Conservation (phyloP, 768 basidiomycete genomes). For the Trametes villosa region DNA sequence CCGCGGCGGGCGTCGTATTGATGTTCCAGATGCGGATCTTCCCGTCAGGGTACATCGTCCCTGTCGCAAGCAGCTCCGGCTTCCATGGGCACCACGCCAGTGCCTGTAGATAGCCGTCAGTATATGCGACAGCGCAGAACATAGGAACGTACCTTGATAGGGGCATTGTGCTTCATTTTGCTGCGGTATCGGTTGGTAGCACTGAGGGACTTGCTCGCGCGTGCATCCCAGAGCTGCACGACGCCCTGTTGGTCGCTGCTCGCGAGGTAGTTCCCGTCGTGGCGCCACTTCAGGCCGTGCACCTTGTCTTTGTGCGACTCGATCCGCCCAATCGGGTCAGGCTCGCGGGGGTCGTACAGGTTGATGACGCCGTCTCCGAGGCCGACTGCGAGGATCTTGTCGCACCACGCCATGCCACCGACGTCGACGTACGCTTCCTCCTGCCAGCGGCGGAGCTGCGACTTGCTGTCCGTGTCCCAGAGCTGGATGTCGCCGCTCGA, state of each 20-base stretch:
- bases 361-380: constrained; percentile 43
- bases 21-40: constrained; percentile 58
- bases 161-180: constrained; percentile 47
- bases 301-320: constrained; percentile 40
- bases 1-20: constrained; percentile 48
- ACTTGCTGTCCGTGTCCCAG: constrained; percentile 50
- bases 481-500: constrained; percentile 54
- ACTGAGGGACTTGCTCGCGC: constrained; percentile 38
- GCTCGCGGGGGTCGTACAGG: constrained; percentile 42
- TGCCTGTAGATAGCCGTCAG: constrained; percentile 48
- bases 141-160: constrained; percentile 44
- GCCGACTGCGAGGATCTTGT: constrained; percentile 44
- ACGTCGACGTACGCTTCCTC: constrained; percentile 29
- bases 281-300: constrained; percentile 47
- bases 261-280: constrained; percentile 44
- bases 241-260: constrained; percentile 46
- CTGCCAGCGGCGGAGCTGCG: constrained; percentile 32
- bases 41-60: constrained; percentile 67
- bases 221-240: constrained; percentile 50
- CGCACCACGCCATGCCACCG: constrained; percentile 47
- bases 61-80: constrained; percentile 65
- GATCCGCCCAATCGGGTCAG: constrained; percentile 33
- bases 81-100: constrained; percentile 81
- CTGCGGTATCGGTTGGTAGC: constrained; percentile 39
- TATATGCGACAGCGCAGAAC: neutral